Evolutionary conservation across 139 green algal species (phyloP).

Genomic region (Haematococcus lacustris): DNA sequence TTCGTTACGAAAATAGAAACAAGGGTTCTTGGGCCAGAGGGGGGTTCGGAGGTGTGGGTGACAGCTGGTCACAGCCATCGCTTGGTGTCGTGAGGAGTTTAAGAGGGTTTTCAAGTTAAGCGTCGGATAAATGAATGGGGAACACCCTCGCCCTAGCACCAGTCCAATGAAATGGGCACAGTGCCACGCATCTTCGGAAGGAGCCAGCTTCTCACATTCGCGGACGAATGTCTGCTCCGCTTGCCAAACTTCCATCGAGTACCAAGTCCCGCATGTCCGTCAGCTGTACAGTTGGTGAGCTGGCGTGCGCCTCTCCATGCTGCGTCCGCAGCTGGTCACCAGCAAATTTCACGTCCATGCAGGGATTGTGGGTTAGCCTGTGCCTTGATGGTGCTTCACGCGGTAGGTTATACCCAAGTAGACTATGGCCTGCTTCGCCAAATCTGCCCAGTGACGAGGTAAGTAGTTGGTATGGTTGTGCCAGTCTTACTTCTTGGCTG

Average conservation of each 20-base stretch:
- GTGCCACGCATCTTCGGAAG: too few species aligned
- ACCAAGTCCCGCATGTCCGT: constrained; percentile 16
- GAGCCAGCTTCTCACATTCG: too few species aligned
- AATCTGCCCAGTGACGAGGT: constrained; percentile 61
- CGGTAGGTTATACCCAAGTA: constrained; percentile 27
- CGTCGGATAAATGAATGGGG: too few species aligned
- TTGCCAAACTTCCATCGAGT: background rate
- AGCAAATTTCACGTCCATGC: constrained; percentile 8
- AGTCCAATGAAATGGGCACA: too few species aligned
- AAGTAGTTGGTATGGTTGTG: background rate
- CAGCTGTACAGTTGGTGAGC: constrained; percentile 32
- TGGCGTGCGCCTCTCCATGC: background rate
- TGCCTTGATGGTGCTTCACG: constrained; percentile 75
- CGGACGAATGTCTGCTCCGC: too few species aligned
- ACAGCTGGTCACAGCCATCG: too few species aligned
- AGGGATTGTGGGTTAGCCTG: constrained; percentile 91
- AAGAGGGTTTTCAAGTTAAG: too few species aligned
- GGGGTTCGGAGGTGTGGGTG: too few species aligned
- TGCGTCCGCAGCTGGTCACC: background rate
- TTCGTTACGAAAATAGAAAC: background rate
- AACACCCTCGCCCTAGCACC: too few species aligned
- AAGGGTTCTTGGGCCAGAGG: background rate
- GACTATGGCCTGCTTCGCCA: constrained; percentile 45
- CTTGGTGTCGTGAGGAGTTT: too few species aligned
- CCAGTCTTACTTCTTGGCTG: background rate